Base-by-base conservation (phyloP, 2,329 filamentous ascomycete genomes). In the Colletotrichum karsti region DNA sequence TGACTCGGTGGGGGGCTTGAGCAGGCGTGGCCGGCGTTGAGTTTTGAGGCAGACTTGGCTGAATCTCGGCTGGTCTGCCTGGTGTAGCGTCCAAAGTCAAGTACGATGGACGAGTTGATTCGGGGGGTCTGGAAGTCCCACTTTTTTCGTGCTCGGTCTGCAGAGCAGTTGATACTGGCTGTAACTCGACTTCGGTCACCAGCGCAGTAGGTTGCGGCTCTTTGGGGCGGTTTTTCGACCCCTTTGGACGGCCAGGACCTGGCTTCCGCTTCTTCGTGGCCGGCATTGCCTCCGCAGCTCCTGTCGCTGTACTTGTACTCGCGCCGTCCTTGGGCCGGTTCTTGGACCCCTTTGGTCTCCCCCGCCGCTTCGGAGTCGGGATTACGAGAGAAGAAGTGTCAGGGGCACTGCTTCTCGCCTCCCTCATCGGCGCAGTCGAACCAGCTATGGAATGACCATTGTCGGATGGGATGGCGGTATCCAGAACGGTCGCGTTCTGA, bases 141-240 rank as follows among this genome's bases (percentile, higher is more conserved):
- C 12, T 50, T n/a, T n/a, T 9, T 50, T 28, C 24, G 12, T 18
- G 46, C 46, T 18, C 46, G 8, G 26, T n/a, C n/a, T 18, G 24
- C 18, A 12, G 46, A 12, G 13, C 28, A 20, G n/a, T 10, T 12
- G 26, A 9, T 18, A 20, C 46, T 10, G 8, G 18, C n/a, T 50
- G 46, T 33, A 15, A 28, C 15, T 50, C 26, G 26, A 3, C 15
- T 12, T 20, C 28, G 24, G n/a, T 18, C n/a, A 15, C 10, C 24
- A 28, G 46, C 28, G 20, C n/a, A 4, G 48, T 22, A 13, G 10
- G 8, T 33, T 10, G 20, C 2, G 46, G 22, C 28, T 80, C 78
- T 67, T 82, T 85, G 3, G 81, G 78, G 3, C 83, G 80, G 67
- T 87, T 87, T 66, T 83, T 85, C 2, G 85, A 87, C 1, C 85